A percentile compares a stretch with the other conserved stretches of the same genome.
Evolutionary conservation across 306 rosid species (phyloP).

Genomic region (Begonia fuchsioides): DNA sequence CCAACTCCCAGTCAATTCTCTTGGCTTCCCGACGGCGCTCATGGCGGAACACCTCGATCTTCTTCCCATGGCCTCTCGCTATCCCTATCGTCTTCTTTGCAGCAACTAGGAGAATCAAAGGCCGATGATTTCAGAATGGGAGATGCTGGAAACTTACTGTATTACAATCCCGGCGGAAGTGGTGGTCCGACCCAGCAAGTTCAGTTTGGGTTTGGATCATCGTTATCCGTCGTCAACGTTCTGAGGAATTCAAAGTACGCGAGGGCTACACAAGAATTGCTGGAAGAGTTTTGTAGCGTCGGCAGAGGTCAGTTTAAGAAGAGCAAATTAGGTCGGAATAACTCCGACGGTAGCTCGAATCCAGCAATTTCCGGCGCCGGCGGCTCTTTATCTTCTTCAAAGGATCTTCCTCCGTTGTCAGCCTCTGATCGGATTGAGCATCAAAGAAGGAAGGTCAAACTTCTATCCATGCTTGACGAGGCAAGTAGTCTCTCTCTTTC

Average conservation of each 20-base stretch:
- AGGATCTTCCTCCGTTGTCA: constrained; percentile 8
- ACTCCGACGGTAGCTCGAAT: background rate
- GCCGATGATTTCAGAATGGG: constrained; percentile 6
- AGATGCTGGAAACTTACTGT: constrained; percentile 4
- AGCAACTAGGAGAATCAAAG: constrained; percentile 9
- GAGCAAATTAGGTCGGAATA: constrained; percentile 1
- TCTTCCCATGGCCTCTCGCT: constrained; percentile 8
- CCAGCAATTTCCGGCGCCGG: background rate
- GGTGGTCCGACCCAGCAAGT: constrained; percentile 5
- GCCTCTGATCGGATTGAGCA: constrained; percentile 15
- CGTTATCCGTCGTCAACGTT: constrained; percentile 7
- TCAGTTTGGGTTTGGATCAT: constrained; percentile 11
- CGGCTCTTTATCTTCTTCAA: constrained; percentile 5
- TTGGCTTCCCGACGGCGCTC: background rate
- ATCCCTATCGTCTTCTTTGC: constrained; percentile 11
- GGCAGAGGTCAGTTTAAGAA: constrained; percentile 12
- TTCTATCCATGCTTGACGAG: constrained; percentile 18
- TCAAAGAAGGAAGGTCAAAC: constrained; percentile 18
- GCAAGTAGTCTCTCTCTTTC: constrained; percentile 10
- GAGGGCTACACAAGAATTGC: constrained; percentile 10
- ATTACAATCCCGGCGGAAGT: constrained; percentile 2
- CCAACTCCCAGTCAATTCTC: constrained; percentile 7
- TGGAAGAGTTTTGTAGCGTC: constrained; percentile 11
- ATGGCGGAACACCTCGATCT: background rate
- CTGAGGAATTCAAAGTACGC: constrained; percentile 12